A percentile compares a stretch with the other conserved stretches of the same genome.
Conservation (phyloP, 495 filamentous ascomycete species). For the Xylona heveae region DNA sequence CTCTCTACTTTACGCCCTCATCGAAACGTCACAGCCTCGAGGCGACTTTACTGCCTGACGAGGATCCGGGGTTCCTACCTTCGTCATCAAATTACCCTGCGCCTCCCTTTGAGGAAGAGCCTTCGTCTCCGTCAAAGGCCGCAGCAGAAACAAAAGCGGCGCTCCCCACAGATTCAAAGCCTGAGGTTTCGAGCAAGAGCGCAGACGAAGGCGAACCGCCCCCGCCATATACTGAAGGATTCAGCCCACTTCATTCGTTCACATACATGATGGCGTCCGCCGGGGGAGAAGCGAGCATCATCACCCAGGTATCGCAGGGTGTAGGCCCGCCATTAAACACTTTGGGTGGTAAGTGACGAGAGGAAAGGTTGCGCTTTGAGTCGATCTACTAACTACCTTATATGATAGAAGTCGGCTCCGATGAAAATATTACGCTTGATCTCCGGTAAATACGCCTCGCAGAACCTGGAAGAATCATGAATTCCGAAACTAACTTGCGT, state of each 20-base stretch:
- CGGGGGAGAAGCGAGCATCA: conserved; percentile 91
- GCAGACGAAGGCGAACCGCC: conserved; percentile 80
- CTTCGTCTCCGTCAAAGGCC: conserved; percentile 21
- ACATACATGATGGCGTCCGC: conserved; percentile 95
- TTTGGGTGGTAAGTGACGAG: conserved; percentile 46
- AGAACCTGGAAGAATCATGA: neutral
- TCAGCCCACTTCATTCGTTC: conserved; percentile 78
- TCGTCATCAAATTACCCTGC: conserved; percentile 10
- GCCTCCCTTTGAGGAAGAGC: conserved; percentile 12
- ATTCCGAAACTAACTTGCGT: conserved; percentile 8
- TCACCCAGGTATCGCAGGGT: conserved; percentile 92
- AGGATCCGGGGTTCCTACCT: conserved; percentile 8
- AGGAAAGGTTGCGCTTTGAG: conserved; percentile 1
- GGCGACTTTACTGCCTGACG: conserved; percentile 3
- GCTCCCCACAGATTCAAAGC: conserved; percentile 59
- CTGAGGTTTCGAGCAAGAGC: conserved; percentile 41
- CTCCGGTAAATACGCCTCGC: conserved; percentile 43
- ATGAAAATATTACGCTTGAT: conserved; percentile 91
- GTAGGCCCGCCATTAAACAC: conserved; percentile 69
- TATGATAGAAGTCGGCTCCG: conserved; percentile 65
- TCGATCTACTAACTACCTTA: conserved; percentile 1
- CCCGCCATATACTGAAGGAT: conserved; percentile 87
- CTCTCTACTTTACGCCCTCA: conserved; percentile 35
- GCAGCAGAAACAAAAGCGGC: conserved; percentile 70
- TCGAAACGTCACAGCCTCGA: conserved; percentile 22